Base-by-base conservation (phyloP, 441 rosid species). In the Omphalea diandra region DNA sequence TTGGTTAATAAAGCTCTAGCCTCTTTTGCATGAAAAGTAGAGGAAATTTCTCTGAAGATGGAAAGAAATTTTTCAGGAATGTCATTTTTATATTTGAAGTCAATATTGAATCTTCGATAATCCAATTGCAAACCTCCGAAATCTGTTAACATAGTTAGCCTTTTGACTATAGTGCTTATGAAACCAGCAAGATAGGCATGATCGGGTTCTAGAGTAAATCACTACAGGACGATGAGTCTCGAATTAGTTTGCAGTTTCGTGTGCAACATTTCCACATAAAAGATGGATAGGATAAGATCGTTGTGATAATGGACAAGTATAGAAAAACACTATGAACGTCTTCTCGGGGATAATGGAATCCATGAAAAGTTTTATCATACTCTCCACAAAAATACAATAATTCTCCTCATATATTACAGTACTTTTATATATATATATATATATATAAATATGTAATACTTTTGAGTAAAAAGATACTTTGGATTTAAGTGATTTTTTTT, bases 301-400 rank as follows among this genome's bases (percentile, higher is more conserved):
- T n/a, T 69, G 20, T 22, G 57, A 24, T 14, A 32, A 69, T 44
- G n/a, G 56, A 31, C 65, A 69, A 65, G 57, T 69, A 69, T 41
- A 1, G 14, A 4, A 33, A 47, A 2, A n/a, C 31, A 2, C 24
- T 17, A 10, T 46, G 18, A 35, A 67, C 52, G 3, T 14, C 22
- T 53, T 41, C 36, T 12, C 9, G 3, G 26, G 36, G 12, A 35
- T 35, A 36, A n/a, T 17, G 6, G 49, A 52, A 67, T 67, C 9
- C 50, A 53, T 35, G 20, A n/a, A n/a, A n/a, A n/a, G n/a, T n/a
- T n/a, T n/a, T n/a, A n/a, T n/a, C n/a, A n/a, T n/a, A n/a, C n/a
- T n/a, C n/a, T n/a, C n/a, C n/a, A n/a, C n/a, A n/a, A n/a, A n/a
- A n/a, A n/a, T n/a, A n/a, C n/a, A n/a, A n/a, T n/a, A n/a, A n/a